phyloP scores from a whole-genome alignment of 1,284 basidiomycete genomes.

The Sanguinoderma infundibulare region DNA sequence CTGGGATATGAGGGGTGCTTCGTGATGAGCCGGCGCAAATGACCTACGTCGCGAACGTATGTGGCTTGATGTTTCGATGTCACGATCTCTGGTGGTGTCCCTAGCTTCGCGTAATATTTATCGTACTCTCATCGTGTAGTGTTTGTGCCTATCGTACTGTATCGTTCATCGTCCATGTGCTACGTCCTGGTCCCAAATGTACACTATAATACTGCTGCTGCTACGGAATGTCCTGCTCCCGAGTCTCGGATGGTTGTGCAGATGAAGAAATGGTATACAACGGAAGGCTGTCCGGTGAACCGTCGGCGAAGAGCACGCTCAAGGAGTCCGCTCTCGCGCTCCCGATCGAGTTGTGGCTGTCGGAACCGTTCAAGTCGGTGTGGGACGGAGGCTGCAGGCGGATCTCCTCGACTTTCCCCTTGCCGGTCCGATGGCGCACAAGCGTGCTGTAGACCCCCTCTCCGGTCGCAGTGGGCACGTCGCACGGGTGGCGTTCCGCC shows the following conservation, averaged over 20 bases:
- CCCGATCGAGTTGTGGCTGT: background rate
- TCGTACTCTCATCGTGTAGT: background rate
- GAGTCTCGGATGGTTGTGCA: background rate
- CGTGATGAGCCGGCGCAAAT: conserved; percentile 63
- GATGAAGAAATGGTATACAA: background rate
- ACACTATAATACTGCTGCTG: background rate
- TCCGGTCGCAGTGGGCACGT: background rate
- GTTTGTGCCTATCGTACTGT: background rate
- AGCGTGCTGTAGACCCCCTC: background rate
- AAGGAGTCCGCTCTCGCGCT: background rate
- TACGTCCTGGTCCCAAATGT: background rate
- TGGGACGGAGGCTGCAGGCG: background rate
- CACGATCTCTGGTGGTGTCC: background rate
- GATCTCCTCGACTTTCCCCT: background rate
- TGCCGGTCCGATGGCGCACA: background rate
- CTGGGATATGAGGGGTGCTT: conserved; percentile 80
- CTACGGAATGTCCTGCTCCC: background rate
- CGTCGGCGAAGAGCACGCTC: background rate
- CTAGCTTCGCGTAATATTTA: too few species aligned
- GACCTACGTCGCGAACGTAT: background rate
- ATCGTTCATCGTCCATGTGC: background rate
- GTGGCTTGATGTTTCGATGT: background rate
- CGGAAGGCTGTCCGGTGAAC: background rate
- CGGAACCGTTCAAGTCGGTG: background rate
- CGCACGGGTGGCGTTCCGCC: background rate